Conservation (phyloP, 768 basidiomycete species). For the Panaeolus cyanescens region DNA sequence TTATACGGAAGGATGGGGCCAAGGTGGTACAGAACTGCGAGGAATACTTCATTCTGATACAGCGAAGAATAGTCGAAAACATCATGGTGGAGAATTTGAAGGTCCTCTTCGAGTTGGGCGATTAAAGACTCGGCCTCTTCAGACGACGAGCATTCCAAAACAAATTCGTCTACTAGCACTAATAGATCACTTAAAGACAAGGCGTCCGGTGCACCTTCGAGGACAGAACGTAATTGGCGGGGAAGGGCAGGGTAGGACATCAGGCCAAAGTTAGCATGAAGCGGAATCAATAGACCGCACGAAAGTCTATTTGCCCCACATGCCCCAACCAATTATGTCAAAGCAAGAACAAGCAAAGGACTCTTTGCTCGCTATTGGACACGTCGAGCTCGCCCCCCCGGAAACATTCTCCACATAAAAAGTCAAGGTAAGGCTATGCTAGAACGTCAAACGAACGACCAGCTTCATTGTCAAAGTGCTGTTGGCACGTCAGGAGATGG, state of each 20-base stretch:
- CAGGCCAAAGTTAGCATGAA: constrained; percentile 10
- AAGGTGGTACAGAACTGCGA: constrained; percentile 66
- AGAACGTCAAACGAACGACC: background rate
- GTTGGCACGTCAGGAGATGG: constrained; percentile 22
- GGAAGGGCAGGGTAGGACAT: constrained; percentile 22
- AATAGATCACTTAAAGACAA: constrained; percentile 52
- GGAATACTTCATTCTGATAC: constrained; percentile 65
- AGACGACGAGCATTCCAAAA: constrained; percentile 48
- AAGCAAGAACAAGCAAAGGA: constrained; percentile 32
- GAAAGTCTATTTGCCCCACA: constrained; percentile 12
- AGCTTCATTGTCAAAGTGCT: constrained; percentile 6
- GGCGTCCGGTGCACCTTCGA: constrained; percentile 56
- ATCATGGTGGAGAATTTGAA: constrained; percentile 64
- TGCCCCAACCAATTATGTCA: constrained; percentile 24
- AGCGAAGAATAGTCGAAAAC: constrained; percentile 64
- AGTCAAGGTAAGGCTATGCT: constrained; percentile 29
- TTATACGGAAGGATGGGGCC: constrained; percentile 59
- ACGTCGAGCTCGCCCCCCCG: constrained; percentile 37
- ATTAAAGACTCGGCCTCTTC: constrained; percentile 46
- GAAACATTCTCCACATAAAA: constrained; percentile 18
- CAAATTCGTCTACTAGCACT: constrained; percentile 54
- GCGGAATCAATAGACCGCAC: constrained; percentile 11
- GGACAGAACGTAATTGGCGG: constrained; percentile 55
- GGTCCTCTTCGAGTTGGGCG: constrained; percentile 62
- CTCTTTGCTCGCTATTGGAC: constrained; percentile 32